phyloP scores from a whole-genome alignment of 768 basidiomycete species.

The Paxillus rubicundulus region DNA sequence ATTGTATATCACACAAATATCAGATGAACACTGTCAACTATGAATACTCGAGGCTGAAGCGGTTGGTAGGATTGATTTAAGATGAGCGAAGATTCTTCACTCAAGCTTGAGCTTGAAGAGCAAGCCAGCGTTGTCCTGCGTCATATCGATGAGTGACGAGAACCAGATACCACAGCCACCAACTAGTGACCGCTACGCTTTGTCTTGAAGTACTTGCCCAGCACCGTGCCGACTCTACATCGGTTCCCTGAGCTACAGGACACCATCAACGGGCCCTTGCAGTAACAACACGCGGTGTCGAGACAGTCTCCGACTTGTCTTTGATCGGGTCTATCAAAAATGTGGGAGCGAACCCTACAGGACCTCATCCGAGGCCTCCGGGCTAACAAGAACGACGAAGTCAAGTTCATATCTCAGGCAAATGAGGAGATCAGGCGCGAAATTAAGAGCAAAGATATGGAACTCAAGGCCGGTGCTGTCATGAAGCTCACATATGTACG shows the following conservation, averaged over 20 bases:
- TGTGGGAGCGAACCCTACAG: conserved; percentile 97
- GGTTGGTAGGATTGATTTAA: no score
- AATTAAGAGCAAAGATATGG: conserved; percentile 93
- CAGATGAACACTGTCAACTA: no score
- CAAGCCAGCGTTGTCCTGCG: no score
- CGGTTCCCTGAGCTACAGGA: neutral
- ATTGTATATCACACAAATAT: no score
- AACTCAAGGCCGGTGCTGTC: conserved; percentile 91
- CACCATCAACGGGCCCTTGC: neutral
- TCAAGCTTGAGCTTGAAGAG: no score
- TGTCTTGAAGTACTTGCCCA: no score
- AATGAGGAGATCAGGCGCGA: conserved; percentile 93
- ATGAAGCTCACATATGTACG: conserved; percentile 96
- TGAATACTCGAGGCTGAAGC: no score
- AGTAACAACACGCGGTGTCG: neutral
- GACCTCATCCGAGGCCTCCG: conserved; percentile 94
- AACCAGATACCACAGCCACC: no score
- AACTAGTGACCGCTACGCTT: no score
- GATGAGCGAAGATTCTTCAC: no score
- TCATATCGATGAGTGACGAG: no score
- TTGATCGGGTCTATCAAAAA: conserved; percentile 28
- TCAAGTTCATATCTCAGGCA: conserved; percentile 87
- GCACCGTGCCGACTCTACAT: no score
- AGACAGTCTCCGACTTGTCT: neutral
- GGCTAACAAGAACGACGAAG: conserved; percentile 92